These are phyloP conservation scores for Phytophthora aleatoria DNA, from an alignment of 352 stramenopile genomes.

Conservation along the genomic window DNA sequence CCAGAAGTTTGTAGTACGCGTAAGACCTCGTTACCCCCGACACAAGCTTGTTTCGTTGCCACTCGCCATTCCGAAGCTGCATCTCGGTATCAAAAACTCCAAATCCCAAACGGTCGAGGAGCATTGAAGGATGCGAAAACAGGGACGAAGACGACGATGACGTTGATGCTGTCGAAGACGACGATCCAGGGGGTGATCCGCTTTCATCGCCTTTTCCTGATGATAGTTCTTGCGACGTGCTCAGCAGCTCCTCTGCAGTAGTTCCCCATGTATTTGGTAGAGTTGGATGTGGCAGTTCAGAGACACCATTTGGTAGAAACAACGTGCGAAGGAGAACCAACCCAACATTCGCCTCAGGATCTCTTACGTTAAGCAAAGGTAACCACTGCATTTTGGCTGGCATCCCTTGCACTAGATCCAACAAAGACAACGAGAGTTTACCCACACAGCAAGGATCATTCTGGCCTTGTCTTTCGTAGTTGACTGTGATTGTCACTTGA, in stretches of 20 bases:
- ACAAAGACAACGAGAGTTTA: slow-evolving; percentile 34
- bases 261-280: slow-evolving; percentile 33
- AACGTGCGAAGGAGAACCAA: slow-evolving; percentile 56
- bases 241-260: slow-evolving; percentile 51
- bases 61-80: slow-evolving; percentile 30
- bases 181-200: slow-evolving; percentile 15
- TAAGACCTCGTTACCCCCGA: slow-evolving; percentile 35
- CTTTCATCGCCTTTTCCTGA: slow-evolving; percentile 1
- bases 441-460: slow-evolving; percentile 39
- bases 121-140: slow-evolving; percentile 11
- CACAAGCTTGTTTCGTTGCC: slow-evolving; percentile 4
- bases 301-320: slow-evolving; percentile 64
- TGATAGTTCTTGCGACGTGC: neutral
- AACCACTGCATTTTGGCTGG: slow-evolving; percentile 72
- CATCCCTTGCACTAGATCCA: slow-evolving; percentile 63
- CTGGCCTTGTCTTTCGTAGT: slow-evolving; percentile 41
- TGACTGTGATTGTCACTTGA: slow-evolving; percentile 51
- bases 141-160: slow-evolving; percentile 27
- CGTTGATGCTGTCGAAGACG: slow-evolving; percentile 24
- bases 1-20: slow-evolving; percentile 54
- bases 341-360: slow-evolving; percentile 10
- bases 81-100: slow-evolving; percentile 45
- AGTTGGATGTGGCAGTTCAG: slow-evolving; percentile 47
- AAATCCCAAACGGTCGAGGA: slow-evolving; percentile 61
- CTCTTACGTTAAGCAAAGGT: slow-evolving; percentile 22